Conservation (phyloP, 352 stramenopile species). For the Phytophthora cactorum region DNA sequence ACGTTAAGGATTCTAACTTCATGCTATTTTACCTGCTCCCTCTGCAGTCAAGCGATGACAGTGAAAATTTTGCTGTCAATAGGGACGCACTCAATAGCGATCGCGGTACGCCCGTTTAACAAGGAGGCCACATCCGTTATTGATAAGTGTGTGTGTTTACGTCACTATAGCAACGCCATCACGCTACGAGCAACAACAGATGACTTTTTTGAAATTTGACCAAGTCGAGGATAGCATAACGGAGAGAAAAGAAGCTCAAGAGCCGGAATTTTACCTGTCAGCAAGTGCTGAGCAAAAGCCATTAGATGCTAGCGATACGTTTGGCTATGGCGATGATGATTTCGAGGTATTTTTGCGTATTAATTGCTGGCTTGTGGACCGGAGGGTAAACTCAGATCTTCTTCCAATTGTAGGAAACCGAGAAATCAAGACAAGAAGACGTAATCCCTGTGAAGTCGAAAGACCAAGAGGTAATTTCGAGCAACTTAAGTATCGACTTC, state of each 20-base stretch:
- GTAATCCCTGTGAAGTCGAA: background rate
- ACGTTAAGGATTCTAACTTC: background rate
- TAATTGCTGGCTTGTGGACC: background rate
- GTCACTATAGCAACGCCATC: slow-evolving; percentile 34
- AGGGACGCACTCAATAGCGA: slow-evolving; percentile 59
- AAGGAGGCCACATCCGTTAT: background rate
- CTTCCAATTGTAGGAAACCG: slow-evolving; percentile 15
- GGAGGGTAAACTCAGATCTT: background rate
- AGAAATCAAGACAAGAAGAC: slow-evolving; percentile 15
- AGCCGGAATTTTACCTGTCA: slow-evolving; percentile 63
- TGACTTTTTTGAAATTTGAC: slow-evolving; percentile 30
- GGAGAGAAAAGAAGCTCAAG: slow-evolving; percentile 52
- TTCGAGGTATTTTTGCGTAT: slow-evolving; percentile 52
- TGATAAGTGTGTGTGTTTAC: background rate
- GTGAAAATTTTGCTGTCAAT: slow-evolving; percentile 79
- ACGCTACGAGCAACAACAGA: slow-evolving; percentile 43
- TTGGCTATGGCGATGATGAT: slow-evolving; percentile 81
- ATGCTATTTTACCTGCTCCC: background rate
- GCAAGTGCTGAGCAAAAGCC: background rate
- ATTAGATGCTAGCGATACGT: slow-evolving; percentile 41
- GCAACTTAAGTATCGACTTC: background rate
- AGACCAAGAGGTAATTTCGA: slow-evolving; percentile 8
- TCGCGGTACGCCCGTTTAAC: slow-evolving; percentile 31
- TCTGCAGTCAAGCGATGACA: slow-evolving; percentile 70
- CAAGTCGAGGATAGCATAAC: slow-evolving; percentile 27